These are phyloP conservation scores for Spinacia oleracea DNA, from an alignment of 179 eudicot genomes.

Conservation along the genomic window DNA sequence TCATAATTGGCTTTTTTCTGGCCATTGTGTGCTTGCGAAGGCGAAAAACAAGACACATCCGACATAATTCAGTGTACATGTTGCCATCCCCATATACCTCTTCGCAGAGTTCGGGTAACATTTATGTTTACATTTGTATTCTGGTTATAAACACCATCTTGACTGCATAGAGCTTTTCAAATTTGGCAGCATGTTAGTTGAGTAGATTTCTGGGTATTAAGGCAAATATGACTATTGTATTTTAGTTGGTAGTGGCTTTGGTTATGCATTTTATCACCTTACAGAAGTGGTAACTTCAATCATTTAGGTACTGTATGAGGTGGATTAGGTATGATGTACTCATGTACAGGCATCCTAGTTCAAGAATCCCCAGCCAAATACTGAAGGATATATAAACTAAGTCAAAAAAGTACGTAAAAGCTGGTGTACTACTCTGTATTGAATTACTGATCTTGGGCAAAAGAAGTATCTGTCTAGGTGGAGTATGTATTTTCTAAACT, in stretches of 20 bases:
- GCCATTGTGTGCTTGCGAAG: conserved; percentile 52
- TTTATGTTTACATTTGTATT: conserved; percentile 17
- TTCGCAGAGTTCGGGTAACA: conserved; percentile 69
- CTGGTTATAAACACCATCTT: neutral
- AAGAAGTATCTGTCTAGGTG: neutral
- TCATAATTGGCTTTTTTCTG: conserved; percentile 51
- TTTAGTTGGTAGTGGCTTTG: neutral
- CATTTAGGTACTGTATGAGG: neutral
- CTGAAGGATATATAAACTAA: neutral
- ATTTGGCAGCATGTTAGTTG: neutral
- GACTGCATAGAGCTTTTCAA: neutral
- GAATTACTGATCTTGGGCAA: neutral
- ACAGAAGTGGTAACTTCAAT: neutral
- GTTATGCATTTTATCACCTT: neutral
- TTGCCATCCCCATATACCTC: conserved; percentile 73
- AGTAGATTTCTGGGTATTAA: neutral
- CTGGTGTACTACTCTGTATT: neutral
- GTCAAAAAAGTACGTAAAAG: neutral
- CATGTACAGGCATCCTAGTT: neutral
- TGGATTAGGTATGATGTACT: neutral
- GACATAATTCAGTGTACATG: conserved; percentile 40
- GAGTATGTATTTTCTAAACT: neutral
- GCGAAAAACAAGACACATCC: conserved; percentile 49
- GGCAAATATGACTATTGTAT: neutral
- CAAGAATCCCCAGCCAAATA: neutral